These are phyloP conservation scores for Draba incana DNA, from an alignment of 345 rosid genomes.

Conservation along the genomic window DNA sequence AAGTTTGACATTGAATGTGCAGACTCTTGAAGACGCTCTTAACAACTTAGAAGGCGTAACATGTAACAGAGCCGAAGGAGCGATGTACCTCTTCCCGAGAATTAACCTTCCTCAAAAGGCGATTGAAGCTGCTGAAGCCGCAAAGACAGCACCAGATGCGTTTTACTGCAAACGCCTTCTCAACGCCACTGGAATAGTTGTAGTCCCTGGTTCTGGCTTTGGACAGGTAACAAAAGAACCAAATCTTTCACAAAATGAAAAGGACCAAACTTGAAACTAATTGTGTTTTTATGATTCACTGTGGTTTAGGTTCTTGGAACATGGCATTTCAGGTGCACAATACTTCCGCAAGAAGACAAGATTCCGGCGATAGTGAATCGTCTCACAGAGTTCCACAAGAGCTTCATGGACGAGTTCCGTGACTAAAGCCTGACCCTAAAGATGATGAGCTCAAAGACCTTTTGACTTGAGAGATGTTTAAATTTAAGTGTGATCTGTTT, in stretches of 20 bases:
- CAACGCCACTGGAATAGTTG: constrained; percentile 82
- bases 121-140: constrained; percentile 69
- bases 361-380: constrained; percentile 69
- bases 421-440: constrained; percentile 28
- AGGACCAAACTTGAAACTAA: background rate
- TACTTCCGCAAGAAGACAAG: constrained; percentile 88
- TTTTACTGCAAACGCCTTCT: constrained; percentile 82
- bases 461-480: background rate
- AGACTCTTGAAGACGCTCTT: constrained; percentile 80
- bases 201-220: constrained; percentile 94
- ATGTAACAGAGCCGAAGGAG: constrained; percentile 95
- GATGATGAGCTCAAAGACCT: constrained; percentile 5
- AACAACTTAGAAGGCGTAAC: constrained; percentile 83
- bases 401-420: constrained; percentile 78
- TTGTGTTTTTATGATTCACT: constrained; percentile 8
- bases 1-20: constrained; percentile 29
- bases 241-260: background rate
- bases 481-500: background rate
- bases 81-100: constrained; percentile 93
- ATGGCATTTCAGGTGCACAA: constrained; percentile 96
- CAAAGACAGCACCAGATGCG: constrained; percentile 77
- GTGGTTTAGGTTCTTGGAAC: constrained; percentile 75
- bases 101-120: constrained; percentile 73
- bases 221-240: constrained; percentile 81
- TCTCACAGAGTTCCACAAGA: constrained; percentile 69